Conservation (phyloP, 257 asterid genomes). For the Gynochthodes officinalis region DNA sequence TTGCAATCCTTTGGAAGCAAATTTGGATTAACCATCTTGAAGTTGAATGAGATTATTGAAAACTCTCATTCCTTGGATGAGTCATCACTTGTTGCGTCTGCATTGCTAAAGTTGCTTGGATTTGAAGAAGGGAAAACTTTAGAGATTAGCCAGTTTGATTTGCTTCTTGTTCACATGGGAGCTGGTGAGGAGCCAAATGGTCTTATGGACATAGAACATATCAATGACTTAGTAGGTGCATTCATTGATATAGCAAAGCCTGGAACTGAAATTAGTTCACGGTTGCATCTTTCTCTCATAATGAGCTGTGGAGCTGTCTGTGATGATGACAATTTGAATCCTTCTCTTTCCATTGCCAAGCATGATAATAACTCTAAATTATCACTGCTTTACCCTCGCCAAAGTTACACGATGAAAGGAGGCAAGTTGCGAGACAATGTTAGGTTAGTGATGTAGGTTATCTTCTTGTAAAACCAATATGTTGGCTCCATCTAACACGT, state of each 20-base stretch:
- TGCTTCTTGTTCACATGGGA: slow-evolving; percentile 59
- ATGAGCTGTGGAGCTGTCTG: slow-evolving; percentile 69
- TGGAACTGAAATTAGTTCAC: slow-evolving; percentile 48
- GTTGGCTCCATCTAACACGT: slow-evolving; percentile 17
- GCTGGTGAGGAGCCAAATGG: slow-evolving; percentile 39
- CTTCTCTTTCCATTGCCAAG: slow-evolving; percentile 31
- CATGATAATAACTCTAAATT: slow-evolving; percentile 36
- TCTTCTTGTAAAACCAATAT: background rate
- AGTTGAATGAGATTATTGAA: slow-evolving; percentile 34
- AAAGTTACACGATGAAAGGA: slow-evolving; percentile 71
- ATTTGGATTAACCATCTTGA: slow-evolving; percentile 50
- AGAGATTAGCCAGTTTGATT: slow-evolving; percentile 54
- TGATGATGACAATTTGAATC: slow-evolving; percentile 32
- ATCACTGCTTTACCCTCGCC: slow-evolving; percentile 52
- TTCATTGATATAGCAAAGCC: slow-evolving; percentile 36
- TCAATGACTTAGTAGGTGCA: slow-evolving; percentile 58
- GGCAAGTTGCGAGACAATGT: slow-evolving; percentile 59
- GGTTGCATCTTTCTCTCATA: slow-evolving; percentile 67
- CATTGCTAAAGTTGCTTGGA: slow-evolving; percentile 64
- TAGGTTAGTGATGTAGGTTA: slow-evolving; percentile 41
- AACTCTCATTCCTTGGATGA: slow-evolving; percentile 19
- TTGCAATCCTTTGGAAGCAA: slow-evolving; percentile 49
- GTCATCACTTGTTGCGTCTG: slow-evolving; percentile 34
- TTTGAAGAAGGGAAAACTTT: slow-evolving; percentile 57
- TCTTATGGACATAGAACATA: slow-evolving; percentile 37